A percentile compares a stretch with the other conserved stretches of the same genome.
Evolutionary conservation across 352 stramenopile species (phyloP).

Genomic region (Phytopythium helicoides): DNA sequence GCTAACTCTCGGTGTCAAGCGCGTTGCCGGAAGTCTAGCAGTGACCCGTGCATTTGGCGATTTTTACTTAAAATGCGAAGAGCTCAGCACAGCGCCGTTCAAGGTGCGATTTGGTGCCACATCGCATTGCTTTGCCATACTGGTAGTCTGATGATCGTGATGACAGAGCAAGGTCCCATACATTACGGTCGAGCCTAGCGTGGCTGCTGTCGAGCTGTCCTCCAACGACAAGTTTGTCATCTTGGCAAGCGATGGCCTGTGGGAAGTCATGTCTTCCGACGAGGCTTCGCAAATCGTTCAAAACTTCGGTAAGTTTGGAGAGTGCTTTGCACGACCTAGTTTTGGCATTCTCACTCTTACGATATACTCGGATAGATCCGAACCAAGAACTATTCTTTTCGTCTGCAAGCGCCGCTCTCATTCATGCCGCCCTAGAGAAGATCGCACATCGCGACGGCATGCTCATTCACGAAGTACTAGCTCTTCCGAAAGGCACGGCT

Average conservation of each 20-base stretch:
- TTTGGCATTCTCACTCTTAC: neutral
- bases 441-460: constrained; percentile 64
- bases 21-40: constrained; percentile 88
- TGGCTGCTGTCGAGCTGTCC: constrained; percentile 46
- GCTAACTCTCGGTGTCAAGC: constrained; percentile 69
- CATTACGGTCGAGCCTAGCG: constrained; percentile 68
- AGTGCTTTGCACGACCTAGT: neutral
- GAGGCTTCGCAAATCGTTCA: constrained; percentile 67
- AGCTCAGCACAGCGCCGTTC: constrained; percentile 90
- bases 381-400: constrained; percentile 57
- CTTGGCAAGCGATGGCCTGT: constrained; percentile 80
- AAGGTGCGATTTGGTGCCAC: constrained; percentile 40
- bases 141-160: constrained; percentile 5
- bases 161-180: constrained; percentile 75
- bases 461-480: constrained; percentile 67
- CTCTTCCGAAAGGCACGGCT: constrained; percentile 40
- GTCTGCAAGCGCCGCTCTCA: constrained; percentile 48
- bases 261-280: constrained; percentile 69
- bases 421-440: constrained; percentile 72
- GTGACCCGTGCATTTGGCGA: constrained; percentile 92
- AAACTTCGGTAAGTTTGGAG: constrained; percentile 49
- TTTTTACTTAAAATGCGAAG: constrained; percentile 92
- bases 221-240: constrained; percentile 68
- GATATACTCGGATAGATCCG: constrained; percentile 18
- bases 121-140: neutral